Evolutionary conservation across 1,284 basidiomycete species (phyloP).

Genomic region (Laetiporus sulphureus): DNA sequence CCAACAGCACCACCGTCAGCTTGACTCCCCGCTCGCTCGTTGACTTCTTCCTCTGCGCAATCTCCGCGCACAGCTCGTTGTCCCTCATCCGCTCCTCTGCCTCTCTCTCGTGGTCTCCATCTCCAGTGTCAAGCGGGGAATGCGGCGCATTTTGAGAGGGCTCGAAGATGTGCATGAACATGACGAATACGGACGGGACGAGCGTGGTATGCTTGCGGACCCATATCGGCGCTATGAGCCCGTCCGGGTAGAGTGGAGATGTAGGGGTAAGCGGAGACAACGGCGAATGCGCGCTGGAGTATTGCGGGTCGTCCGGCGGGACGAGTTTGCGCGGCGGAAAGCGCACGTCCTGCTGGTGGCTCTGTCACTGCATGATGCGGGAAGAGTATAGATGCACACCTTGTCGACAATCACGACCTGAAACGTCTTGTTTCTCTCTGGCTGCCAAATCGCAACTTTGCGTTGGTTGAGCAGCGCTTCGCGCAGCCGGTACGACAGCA

Average conservation of each 20-base stretch:
- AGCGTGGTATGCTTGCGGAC: conserved; percentile 91
- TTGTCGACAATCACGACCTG: conserved; percentile 80
- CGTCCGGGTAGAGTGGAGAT: conserved; percentile 90
- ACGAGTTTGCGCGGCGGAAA: conserved; percentile 84
- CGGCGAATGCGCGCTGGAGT: conserved; percentile 67
- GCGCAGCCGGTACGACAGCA: conserved; percentile 49
- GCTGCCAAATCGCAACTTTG: conserved; percentile 57
- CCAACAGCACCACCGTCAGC: conserved; percentile 91
- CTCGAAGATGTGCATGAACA: conserved; percentile 83
- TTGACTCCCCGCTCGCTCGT: conserved; percentile 88
- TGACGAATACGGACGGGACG: conserved; percentile 87
- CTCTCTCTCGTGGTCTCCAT: conserved; percentile 45
- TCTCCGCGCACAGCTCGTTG: conserved; percentile 68
- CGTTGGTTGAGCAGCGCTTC: conserved; percentile 58
- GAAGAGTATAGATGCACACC: conserved; percentile 25
- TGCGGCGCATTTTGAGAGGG: conserved; percentile 32
- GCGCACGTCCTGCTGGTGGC: conserved; percentile 45
- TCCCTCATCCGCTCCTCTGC: conserved; percentile 71
- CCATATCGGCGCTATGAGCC: conserved; percentile 95
- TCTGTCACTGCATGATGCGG: conserved; percentile 4
- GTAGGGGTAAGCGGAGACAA: conserved; percentile 84
- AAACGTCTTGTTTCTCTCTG: conserved; percentile 66
- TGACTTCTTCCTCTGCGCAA: conserved; percentile 71
- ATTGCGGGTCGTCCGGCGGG: conserved; percentile 47
- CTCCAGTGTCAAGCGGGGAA: conserved; percentile 48